These are phyloP conservation scores for Abrus precatorius DNA, from an alignment of 306 rosid species.

Conservation along the genomic window DNA sequence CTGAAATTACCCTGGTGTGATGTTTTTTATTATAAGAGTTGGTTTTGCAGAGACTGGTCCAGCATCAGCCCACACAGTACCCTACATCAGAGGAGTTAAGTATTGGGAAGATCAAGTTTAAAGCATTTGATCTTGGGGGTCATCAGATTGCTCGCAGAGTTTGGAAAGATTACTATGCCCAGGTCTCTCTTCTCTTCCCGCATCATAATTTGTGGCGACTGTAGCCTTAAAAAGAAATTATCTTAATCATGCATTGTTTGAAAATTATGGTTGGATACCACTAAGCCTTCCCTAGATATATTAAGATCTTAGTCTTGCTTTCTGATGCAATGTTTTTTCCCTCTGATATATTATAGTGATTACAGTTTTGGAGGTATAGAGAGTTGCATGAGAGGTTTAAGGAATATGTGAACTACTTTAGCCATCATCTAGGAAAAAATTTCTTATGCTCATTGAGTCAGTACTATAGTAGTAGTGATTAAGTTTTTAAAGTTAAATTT, in stretches of 20 bases:
- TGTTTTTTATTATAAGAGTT: constrained; percentile 49
- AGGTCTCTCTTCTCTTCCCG: constrained; percentile 57
- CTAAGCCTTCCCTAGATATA: not conserved
- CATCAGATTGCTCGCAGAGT: constrained; percentile 93
- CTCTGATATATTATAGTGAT: not conserved
- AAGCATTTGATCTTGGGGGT: constrained; percentile 91
- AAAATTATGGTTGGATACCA: not conserved
- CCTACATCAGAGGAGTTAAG: constrained; percentile 95
- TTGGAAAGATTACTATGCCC: constrained; percentile 96
- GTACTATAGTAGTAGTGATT: constrained; percentile 3
- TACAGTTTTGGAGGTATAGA: not conserved
- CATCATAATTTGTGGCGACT: not conserved
- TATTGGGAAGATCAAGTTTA: constrained; percentile 94
- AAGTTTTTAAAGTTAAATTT: not conserved
- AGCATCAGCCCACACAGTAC: constrained; percentile 93
- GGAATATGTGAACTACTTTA: constrained; percentile 16
- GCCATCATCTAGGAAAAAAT: constrained; percentile 12
- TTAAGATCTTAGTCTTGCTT: not conserved
- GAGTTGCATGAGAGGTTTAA: not conserved
- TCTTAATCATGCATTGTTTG: not conserved
- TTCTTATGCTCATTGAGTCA: not conserved
- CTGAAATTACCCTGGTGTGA: constrained; percentile 20
- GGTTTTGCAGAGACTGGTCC: constrained; percentile 84
- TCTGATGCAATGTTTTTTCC: not conserved
- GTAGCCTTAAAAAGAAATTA: not conserved